Percentiles rank a stretch among this genome's conserved stretches.
Conservation (phyloP, 2,329 filamentous ascomycete species). For the Penicillium paneum region DNA sequence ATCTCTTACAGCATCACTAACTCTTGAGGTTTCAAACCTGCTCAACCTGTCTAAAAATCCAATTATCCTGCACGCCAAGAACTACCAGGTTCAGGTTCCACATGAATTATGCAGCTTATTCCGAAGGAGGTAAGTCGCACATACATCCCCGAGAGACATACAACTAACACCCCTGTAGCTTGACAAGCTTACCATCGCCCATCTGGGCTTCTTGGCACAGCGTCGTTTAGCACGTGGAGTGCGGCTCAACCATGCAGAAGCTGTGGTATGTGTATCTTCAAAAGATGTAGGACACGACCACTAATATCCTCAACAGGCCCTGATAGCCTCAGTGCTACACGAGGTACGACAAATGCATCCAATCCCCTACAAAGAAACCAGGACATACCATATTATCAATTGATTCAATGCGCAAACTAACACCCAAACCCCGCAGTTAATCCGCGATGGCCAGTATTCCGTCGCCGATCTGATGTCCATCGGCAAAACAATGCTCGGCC, state of each 20-base stretch:
- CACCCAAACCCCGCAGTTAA: slow-evolving; percentile 54
- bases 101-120: slow-evolving; percentile 44
- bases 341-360: slow-evolving; percentile 53
- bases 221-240: slow-evolving; percentile 82
- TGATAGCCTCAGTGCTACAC: slow-evolving; percentile 82
- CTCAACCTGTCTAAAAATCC: not conserved
- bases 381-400: not conserved
- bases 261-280: slow-evolving; percentile 56
- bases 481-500: slow-evolving; percentile 86
- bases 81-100: slow-evolving; percentile 18
- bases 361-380: not conserved
- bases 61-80: slow-evolving; percentile 18
- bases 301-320: slow-evolving; percentile 26
- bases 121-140: slow-evolving; percentile 43
- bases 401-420: slow-evolving; percentile 2
- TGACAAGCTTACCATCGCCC: slow-evolving; percentile 92
- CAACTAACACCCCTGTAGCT: slow-evolving; percentile 55
- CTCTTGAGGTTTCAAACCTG: not conserved
- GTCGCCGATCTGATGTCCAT: slow-evolving; percentile 92
- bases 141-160: not conserved
- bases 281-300: not conserved
- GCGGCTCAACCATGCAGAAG: slow-evolving; percentile 85
- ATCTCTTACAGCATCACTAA: not conserved
- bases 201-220: slow-evolving; percentile 84
- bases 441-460: slow-evolving; percentile 90